Evolutionary conservation across 2,329 filamentous ascomycete genomes (phyloP).

Genomic region (Aplosporella prunicola): DNA sequence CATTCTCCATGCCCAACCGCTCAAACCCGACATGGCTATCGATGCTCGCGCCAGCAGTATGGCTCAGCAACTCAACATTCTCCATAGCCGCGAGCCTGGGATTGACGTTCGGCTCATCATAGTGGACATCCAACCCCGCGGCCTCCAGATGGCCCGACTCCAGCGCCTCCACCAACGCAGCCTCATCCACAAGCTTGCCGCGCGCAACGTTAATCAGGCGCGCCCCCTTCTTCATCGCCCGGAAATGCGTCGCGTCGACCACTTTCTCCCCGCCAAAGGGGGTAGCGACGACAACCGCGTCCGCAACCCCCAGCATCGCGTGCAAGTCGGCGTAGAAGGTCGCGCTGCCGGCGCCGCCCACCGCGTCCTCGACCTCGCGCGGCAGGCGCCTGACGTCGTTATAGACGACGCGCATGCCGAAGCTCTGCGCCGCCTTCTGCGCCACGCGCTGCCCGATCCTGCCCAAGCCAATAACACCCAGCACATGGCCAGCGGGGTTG

Average conservation of each 20-base stretch:
- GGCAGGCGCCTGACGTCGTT: slow-evolving; percentile 18
- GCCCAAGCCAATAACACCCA: slow-evolving; percentile 29
- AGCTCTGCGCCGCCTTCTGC: slow-evolving; percentile 17
- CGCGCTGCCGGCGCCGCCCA: too few species aligned
- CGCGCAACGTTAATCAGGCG: slow-evolving; percentile 45
- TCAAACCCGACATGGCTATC: slow-evolving; percentile 60
- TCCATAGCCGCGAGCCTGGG: slow-evolving; percentile 34
- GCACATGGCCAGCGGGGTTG: slow-evolving; percentile 18
- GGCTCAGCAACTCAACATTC: slow-evolving; percentile 53
- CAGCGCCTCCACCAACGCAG: slow-evolving; percentile 38
- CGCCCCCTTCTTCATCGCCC: slow-evolving; percentile 39
- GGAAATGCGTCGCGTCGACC: slow-evolving; percentile 32
- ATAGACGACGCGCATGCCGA: slow-evolving; percentile 28
- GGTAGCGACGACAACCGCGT: slow-evolving; percentile 26
- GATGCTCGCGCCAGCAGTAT: slow-evolving; percentile 58
- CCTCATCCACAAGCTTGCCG: slow-evolving; percentile 43
- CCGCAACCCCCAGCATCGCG: slow-evolving; percentile 18
- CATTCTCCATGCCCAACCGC: slow-evolving; percentile 56
- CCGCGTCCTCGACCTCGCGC: slow-evolving; percentile 11
- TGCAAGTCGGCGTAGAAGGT: slow-evolving; percentile 21
- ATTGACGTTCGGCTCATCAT: slow-evolving; percentile 43
- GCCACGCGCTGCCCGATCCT: slow-evolving; percentile 26
- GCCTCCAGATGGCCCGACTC: slow-evolving; percentile 40
- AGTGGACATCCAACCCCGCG: slow-evolving; percentile 44
- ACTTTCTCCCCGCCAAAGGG: slow-evolving; percentile 19